Percentiles rank a stretch among this genome's conserved stretches.
phyloP scores from a whole-genome alignment of 2,329 filamentous ascomycete genomes.

The Byssothecium circinans region DNA sequence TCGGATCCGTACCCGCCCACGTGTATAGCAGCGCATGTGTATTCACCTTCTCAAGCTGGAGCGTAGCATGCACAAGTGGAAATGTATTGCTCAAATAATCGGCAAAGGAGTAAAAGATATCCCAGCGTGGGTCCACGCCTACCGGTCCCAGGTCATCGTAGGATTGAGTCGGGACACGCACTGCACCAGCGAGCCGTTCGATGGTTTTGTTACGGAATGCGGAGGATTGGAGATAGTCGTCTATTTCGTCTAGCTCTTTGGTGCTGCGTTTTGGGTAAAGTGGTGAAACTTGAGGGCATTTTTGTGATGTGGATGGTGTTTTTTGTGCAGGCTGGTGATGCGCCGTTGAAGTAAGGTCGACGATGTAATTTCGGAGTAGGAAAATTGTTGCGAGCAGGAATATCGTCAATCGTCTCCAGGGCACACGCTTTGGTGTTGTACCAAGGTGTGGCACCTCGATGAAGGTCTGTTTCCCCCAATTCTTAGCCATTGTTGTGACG shows the following conservation, averaged over 20 bases:
- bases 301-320: slow-evolving; percentile 7
- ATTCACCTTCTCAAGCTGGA: slow-evolving; percentile 59
- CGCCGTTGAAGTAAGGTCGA: slow-evolving; percentile 4
- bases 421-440: slow-evolving; percentile 5
- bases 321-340: slow-evolving; percentile 1
- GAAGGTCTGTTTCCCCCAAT: slow-evolving; percentile 11
- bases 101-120: slow-evolving; percentile 59
- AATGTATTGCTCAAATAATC: slow-evolving; percentile 35
- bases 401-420: slow-evolving; percentile 8
- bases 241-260: slow-evolving; percentile 31
- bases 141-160: slow-evolving; percentile 59
- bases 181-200: slow-evolving; percentile 48
- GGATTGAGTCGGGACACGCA: slow-evolving; percentile 59
- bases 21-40: slow-evolving; percentile 62
- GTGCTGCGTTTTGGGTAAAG: slow-evolving; percentile 26
- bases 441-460: slow-evolving; percentile 1
- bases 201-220: slow-evolving; percentile 36
- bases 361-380: slow-evolving; percentile 18
- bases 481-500: slow-evolving; percentile 19
- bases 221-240: slow-evolving; percentile 29
- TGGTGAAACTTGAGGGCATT: slow-evolving; percentile 34
- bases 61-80: slow-evolving; percentile 44
- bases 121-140: slow-evolving; percentile 61
- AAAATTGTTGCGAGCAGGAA: slow-evolving; percentile 12
- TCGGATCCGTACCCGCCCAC: slow-evolving; percentile 55